Conservation (phyloP, 495 filamentous ascomycete genomes). For the Hypoxylon intermedium region DNA sequence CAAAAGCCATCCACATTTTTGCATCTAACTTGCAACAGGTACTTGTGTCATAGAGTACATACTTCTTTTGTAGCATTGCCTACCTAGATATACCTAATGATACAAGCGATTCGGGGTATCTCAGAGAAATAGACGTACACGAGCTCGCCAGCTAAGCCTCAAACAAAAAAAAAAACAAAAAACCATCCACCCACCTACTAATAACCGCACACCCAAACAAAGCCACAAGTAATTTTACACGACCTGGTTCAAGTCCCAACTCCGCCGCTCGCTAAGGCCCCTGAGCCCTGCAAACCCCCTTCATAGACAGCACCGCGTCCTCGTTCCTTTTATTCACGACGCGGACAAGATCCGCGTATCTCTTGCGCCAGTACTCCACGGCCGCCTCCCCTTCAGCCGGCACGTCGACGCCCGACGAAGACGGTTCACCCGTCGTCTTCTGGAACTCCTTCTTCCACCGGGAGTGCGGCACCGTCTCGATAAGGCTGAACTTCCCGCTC, state of each 20-base stretch:
- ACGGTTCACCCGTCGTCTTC: constrained; percentile 28
- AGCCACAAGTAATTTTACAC: background rate
- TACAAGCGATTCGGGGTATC: constrained; percentile 22
- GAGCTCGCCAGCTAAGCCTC: background rate
- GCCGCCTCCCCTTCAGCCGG: constrained; percentile 42
- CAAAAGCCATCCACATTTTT: too few species aligned
- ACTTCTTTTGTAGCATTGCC: background rate
- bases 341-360: constrained; percentile 46
- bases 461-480: constrained; percentile 53
- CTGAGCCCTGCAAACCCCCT: background rate
- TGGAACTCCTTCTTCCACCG: constrained; percentile 43
- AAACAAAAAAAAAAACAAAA: background rate
- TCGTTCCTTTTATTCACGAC: constrained; percentile 41
- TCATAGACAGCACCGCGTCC: constrained; percentile 20
- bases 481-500: constrained; percentile 53
- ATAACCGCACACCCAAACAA: background rate
- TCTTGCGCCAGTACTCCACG: constrained; percentile 48
- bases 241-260: background rate
- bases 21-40: too few species aligned
- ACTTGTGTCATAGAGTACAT: too few species aligned
- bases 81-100: constrained; percentile 2
- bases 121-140: constrained; percentile 17
- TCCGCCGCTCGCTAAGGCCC: background rate
- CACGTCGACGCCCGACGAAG: constrained; percentile 26
- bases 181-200: too few species aligned